Evolutionary conservation across 106 monocot genomes (phyloP).

Genomic region (Phalaenopsis equestris): DNA sequence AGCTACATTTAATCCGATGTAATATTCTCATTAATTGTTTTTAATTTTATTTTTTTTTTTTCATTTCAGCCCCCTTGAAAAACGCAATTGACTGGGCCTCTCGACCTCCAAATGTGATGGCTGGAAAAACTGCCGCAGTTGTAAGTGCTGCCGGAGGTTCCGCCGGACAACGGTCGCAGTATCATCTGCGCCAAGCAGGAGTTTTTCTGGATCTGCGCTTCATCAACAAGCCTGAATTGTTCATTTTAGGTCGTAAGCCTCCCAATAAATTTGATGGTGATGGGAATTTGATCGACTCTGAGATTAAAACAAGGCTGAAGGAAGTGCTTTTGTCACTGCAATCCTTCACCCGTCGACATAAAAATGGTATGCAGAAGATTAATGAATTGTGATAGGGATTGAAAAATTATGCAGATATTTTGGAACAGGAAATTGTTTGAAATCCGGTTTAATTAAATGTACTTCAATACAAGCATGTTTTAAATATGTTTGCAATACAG

Average conservation of each 20-base stretch:
- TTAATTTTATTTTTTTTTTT: too few species aligned
- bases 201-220: conserved; percentile 48
- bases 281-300: conserved; percentile 37
- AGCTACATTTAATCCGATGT: too few species aligned
- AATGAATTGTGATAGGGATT: too few species aligned
- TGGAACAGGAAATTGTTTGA: too few species aligned
- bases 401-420: too few species aligned
- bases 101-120: conserved; percentile 39
- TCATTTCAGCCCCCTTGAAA: conserved; percentile 35
- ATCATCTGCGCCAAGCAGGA: conserved; percentile 45
- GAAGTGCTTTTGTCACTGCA: conserved; percentile 31
- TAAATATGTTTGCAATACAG: too few species aligned
- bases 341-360: conserved; percentile 15
- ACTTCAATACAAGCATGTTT: too few species aligned
- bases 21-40: too few species aligned
- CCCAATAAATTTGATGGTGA: conserved; percentile 41
- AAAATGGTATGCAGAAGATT: too few species aligned
- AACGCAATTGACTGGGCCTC: conserved; percentile 65
- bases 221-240: conserved; percentile 54
- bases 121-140: conserved; percentile 44
- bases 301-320: conserved; percentile 24
- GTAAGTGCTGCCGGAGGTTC: conserved; percentile 40
- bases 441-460: too few species aligned
- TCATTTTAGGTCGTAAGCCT: conserved; percentile 21
- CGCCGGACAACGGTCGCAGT: conserved; percentile 33